A percentile compares a stretch with the other conserved stretches of the same genome.
These are phyloP conservation scores for Trichoderma semiorbis DNA, from an alignment of 2,329 filamentous ascomycete genomes.

Conservation along the genomic window DNA sequence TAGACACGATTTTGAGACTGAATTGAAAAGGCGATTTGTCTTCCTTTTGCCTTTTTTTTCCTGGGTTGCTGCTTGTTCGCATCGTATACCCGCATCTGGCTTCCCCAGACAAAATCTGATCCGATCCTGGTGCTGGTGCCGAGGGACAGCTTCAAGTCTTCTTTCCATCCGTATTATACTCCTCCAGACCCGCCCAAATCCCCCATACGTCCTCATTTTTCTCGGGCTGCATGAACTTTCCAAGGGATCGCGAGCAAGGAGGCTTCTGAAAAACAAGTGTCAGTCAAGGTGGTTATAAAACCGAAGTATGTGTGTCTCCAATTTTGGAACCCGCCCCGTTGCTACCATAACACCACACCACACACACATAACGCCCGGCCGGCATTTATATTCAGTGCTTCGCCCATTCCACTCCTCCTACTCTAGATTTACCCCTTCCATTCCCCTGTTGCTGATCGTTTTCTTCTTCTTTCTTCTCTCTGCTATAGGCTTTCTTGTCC, in stretches of 20 bases:
- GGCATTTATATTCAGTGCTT: slow-evolving; percentile 16
- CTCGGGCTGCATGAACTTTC: neutral
- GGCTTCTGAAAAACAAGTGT: neutral
- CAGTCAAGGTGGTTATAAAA: neutral
- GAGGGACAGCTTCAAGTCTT: neutral
- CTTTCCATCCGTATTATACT: neutral
- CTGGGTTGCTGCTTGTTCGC: neutral
- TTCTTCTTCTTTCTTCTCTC: neutral
- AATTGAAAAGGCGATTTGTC: neutral
- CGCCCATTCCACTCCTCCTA: slow-evolving; percentile 1
- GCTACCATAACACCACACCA: slow-evolving; percentile 11
- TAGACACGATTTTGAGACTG: too few species aligned
- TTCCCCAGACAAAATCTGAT: neutral
- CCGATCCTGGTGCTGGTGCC: neutral
- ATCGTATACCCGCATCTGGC: neutral
- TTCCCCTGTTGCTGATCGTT: neutral
- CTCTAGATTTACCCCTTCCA: neutral
- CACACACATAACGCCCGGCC: neutral
- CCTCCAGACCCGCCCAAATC: neutral
- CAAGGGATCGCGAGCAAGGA: neutral
- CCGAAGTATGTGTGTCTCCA: neutral
- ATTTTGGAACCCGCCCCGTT: slow-evolving; percentile 5
- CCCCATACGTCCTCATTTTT: neutral
- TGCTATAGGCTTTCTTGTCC: neutral
- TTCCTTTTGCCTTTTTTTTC: neutral